Base-by-base conservation (phyloP, 1,284 basidiomycete genomes). In the Tylopilus orsonianus region DNA sequence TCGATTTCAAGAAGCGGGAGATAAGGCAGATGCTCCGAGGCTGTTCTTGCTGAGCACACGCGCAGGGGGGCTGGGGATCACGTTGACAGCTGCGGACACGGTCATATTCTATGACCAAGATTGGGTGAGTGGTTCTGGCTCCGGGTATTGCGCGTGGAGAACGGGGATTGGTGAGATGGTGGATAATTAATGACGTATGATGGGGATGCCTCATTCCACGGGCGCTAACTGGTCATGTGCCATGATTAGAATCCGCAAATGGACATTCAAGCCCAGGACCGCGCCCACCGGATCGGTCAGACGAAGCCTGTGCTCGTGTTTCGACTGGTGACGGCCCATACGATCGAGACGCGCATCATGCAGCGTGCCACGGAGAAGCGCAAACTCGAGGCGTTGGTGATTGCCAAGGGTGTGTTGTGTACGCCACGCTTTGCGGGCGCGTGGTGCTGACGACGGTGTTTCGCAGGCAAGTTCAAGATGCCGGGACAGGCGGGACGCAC, bases 91-190 rank as follows among this genome's bases (percentile, higher is more conserved):
- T 1, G 96, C 96, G 0, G 96, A 99, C 64, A 94, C 92, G 0
- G 92, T 95, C 48, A 91, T 95, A 49, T 93, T 95, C 69, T 97
- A 94, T 61, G 94, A 97, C 61, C 90, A 93, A 61, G 94, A 97
- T 65, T 96, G 94, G 93, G 89, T 90, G 37, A 4, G 50, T 48
- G 19, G 16, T 9, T 9, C 27, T 37, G 6, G n/a, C n/a, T 34
- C 13, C 26, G 38, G 14, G 8, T 8, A 14, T 22, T n/a, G 34
- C 8, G 23, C 7, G 10, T 5, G 10, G n/a, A 9, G 6, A 4
- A 4, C 14, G 29, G 14, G 19, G n/a, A 16, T 18, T 13, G 18
- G 8, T 9, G 8, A 6, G 8, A 12, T 16, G 7, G 13, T 26
- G 10, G 19, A 13, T 22, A 5, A 14, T 10, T 18, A 16, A 40